phyloP scores from a whole-genome alignment of 202 grass and related monocot genomes.

The Brachypodium distachyon region DNA sequence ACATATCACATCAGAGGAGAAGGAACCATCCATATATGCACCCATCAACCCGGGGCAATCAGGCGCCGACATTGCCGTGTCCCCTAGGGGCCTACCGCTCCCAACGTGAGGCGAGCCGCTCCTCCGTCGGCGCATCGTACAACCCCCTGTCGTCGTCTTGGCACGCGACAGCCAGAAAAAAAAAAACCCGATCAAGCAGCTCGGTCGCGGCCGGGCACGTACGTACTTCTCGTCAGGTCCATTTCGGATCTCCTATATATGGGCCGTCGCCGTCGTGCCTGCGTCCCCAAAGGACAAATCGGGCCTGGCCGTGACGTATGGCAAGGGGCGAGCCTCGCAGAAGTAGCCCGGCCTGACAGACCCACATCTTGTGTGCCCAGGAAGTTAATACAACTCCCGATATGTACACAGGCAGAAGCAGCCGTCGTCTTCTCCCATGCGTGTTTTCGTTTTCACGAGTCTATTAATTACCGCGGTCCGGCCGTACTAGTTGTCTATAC shows the following conservation, averaged over 20 bases:
- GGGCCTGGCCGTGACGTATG: background rate
- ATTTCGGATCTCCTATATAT: too few species aligned
- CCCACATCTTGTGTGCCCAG: background rate
- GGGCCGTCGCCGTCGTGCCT: background rate
- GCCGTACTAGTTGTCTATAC: background rate
- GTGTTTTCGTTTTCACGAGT: slow-evolving; percentile 9
- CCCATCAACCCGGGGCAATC: background rate
- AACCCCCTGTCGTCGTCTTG: background rate
- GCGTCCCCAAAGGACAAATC: background rate
- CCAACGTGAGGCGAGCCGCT: background rate
- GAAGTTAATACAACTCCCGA: background rate
- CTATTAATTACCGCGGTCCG: too few species aligned
- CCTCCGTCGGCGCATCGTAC: background rate
- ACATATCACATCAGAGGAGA: background rate
- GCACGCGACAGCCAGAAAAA: background rate
- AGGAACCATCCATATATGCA: background rate
- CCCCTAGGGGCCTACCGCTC: background rate
- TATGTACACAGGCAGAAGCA: too few species aligned
- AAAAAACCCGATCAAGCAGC: background rate
- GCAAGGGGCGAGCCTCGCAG: background rate
- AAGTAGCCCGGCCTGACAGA: background rate
- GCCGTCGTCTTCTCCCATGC: too few species aligned
- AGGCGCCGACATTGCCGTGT: slow-evolving; percentile 6
- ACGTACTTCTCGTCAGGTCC: background rate
- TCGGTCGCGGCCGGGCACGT: too few species aligned